phyloP scores from a whole-genome alignment of 345 rosid species.

The Populus alba region DNA sequence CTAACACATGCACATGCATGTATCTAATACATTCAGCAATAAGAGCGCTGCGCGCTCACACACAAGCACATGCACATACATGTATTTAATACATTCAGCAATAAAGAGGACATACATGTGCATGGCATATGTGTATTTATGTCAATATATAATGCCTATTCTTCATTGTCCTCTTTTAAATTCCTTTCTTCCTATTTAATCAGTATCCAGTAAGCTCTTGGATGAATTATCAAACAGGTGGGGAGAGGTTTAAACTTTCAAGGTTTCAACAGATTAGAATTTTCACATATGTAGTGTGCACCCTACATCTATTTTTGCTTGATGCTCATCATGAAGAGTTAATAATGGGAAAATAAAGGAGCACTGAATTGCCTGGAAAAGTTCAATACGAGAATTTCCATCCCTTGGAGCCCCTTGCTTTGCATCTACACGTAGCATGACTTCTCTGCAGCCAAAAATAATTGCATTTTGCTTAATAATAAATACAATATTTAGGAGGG shows the following conservation, averaged over 20 bases:
- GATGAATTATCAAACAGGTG: too few relatives aligned
- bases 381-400: slow-evolving; percentile 85
- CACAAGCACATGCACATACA: too few relatives aligned
- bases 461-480: slow-evolving; percentile 12
- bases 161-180: background rate
- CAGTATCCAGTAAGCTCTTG: background rate
- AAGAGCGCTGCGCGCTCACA: too few relatives aligned
- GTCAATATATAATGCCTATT: background rate
- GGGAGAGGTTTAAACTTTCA: too few relatives aligned
- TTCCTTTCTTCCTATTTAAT: background rate
- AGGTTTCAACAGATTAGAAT: background rate
- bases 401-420: slow-evolving; percentile 93
- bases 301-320: background rate
- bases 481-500: background rate
- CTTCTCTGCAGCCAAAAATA: slow-evolving; percentile 55
- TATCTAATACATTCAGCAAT: too few relatives aligned
- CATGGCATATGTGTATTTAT: too few relatives aligned
- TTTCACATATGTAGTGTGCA: background rate
- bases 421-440: slow-evolving; percentile 90
- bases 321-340: background rate
- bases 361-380: slow-evolving; percentile 60
- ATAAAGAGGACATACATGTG: background rate
- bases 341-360: background rate
- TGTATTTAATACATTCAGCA: too few relatives aligned
- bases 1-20: too few relatives aligned